Evolutionary conservation across 768 basidiomycete species (phyloP).

Genomic region (Strobilomyces dryophilus): DNA sequence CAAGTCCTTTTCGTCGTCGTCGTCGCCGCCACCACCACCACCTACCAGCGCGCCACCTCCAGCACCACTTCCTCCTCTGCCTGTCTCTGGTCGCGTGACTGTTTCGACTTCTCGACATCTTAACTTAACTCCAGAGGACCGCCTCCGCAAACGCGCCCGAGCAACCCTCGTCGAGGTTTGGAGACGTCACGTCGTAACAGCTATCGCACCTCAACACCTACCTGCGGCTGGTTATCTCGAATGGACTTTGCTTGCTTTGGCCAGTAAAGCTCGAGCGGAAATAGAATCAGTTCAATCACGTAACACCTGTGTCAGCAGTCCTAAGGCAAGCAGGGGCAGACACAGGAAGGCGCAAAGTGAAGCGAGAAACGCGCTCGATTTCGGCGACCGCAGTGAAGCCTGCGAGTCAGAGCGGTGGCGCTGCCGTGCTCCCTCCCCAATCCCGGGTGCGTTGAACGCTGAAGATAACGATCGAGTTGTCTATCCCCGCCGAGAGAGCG

Average conservation of each 20-base stretch:
- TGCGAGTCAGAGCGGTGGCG: conserved; percentile 19
- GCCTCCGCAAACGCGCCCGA: conserved; percentile 57
- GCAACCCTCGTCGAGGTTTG: conserved; percentile 65
- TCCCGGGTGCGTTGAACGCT: conserved; percentile 1
- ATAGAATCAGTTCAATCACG: conserved; percentile 11
- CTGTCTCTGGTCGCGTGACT: conserved; percentile 24
- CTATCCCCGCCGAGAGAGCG: conserved; percentile 26
- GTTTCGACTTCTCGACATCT: conserved; percentile 20
- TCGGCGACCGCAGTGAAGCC: conserved; percentile 20
- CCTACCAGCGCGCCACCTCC: conserved; percentile 24
- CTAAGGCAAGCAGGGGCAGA: conserved; percentile 31
- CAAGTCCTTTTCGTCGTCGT: conserved; percentile 27
- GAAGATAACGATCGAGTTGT: conserved; percentile 26
- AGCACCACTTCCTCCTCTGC: conserved; percentile 28
- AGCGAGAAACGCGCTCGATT: conserved; percentile 38
- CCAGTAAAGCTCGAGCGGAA: conserved; percentile 15
- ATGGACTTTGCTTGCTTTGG: conserved; percentile 30
- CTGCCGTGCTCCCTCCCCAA: conserved; percentile 28
- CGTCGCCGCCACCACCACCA: conserved; percentile 15
- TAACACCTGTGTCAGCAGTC: not conserved
- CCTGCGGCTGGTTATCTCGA: conserved; percentile 32
- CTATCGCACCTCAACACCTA: conserved; percentile 37
- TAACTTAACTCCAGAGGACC: conserved; percentile 9
- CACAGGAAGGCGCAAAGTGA: conserved; percentile 46
- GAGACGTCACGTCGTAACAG: conserved; percentile 55